Conservation (phyloP, 2,329 filamentous ascomycete genomes). For the Xylaria sp. region DNA sequence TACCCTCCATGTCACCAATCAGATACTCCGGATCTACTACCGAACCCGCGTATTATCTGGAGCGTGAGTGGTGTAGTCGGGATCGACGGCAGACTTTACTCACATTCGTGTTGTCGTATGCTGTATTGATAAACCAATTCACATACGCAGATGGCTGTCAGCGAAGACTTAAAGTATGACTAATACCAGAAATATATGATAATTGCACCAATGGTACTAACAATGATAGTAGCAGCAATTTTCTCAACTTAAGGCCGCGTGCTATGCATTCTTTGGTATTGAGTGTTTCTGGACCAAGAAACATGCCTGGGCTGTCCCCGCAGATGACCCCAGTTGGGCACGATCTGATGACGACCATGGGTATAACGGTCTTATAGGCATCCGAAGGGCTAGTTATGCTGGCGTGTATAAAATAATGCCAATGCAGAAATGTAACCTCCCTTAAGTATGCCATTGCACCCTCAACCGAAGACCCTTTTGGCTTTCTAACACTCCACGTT, state of each 20-base stretch:
- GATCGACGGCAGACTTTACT: slow-evolving; percentile 5
- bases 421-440: neutral
- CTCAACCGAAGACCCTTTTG: neutral
- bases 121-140: slow-evolving; percentile 7
- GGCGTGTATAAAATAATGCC: slow-evolving; percentile 18
- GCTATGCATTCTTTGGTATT: neutral
- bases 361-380: slow-evolving; percentile 15
- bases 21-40: neutral
- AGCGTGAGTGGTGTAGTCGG: slow-evolving; percentile 9
- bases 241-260: neutral
- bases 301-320: slow-evolving; percentile 3
- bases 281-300: neutral
- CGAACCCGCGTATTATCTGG: slow-evolving; percentile 5
- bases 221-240: neutral
- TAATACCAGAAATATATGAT: slow-evolving; percentile 21
- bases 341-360: slow-evolving; percentile 18
- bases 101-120: neutral
- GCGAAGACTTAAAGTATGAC: neutral
- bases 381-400: slow-evolving; percentile 24
- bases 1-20: slow-evolving; percentile 19
- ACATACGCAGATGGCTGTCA: neutral
- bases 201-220: too few relatives aligned
- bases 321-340: slow-evolving; percentile 15
- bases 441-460: slow-evolving; percentile 14
- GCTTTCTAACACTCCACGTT: neutral